These are phyloP conservation scores for Heterobasidion occidentale DNA, from an alignment of 1,284 basidiomycete species.

Conservation along the genomic window DNA sequence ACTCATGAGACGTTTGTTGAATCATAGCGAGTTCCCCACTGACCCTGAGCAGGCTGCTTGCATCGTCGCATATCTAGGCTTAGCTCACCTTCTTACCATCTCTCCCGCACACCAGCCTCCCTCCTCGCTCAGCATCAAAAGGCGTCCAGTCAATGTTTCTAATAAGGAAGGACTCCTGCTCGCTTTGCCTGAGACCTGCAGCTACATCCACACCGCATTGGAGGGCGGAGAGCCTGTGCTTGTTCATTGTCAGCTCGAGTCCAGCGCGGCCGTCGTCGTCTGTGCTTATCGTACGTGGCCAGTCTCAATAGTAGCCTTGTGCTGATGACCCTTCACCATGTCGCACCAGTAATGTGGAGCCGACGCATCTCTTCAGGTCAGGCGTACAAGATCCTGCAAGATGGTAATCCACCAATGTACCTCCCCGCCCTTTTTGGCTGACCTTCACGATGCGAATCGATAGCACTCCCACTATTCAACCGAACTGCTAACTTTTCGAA, in stretches of 20 bases:
- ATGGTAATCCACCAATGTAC: slow-evolving; percentile 25
- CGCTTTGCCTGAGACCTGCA: slow-evolving; percentile 33
- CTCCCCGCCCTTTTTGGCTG: neutral
- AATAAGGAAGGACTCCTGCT: slow-evolving; percentile 32
- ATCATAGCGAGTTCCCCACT: slow-evolving; percentile 35
- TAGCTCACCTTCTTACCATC: slow-evolving; percentile 43
- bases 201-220: slow-evolving; percentile 33
- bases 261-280: slow-evolving; percentile 25
- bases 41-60: slow-evolving; percentile 40
- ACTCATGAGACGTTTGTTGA: slow-evolving; percentile 2
- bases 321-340: neutral
- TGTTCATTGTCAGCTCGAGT: slow-evolving; percentile 54
- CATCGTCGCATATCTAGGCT: slow-evolving; percentile 39
- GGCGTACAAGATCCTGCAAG: slow-evolving; percentile 30
- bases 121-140: slow-evolving; percentile 23
- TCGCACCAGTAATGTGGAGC: slow-evolving; percentile 20
- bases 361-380: slow-evolving; percentile 24
- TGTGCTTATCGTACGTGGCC: slow-evolving; percentile 14
- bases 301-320: neutral
- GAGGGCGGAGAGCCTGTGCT: slow-evolving; percentile 40
- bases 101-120: slow-evolving; percentile 35
- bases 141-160: slow-evolving; percentile 32
- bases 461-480: slow-evolving; percentile 51
- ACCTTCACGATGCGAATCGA: neutral
- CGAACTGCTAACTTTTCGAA: slow-evolving; percentile 39